A percentile compares a stretch with the other conserved stretches of the same genome.
Conservation (phyloP, 495 filamentous ascomycete genomes). For the Chaetomium fimeti region DNA sequence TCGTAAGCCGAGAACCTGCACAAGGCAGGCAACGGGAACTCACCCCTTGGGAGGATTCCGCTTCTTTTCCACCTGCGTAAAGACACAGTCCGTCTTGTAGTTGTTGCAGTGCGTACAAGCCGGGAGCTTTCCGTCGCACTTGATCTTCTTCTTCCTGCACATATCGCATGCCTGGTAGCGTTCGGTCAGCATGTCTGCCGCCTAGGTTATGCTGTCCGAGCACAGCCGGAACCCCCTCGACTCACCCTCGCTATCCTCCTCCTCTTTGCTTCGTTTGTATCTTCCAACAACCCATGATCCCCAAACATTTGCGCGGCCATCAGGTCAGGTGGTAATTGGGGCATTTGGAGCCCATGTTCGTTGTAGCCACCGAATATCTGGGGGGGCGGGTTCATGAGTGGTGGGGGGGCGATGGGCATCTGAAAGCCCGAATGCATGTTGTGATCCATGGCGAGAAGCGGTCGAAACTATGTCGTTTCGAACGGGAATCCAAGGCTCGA, state of each 20-base stretch:
- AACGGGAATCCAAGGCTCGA: conserved; percentile 6
- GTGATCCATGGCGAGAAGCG: conserved; percentile 46
- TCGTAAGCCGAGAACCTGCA: conserved; percentile 25
- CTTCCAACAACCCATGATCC: conserved; percentile 57
- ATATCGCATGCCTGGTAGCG: conserved; percentile 82
- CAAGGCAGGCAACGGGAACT: conserved; percentile 4
- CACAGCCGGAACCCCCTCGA: conserved; percentile 3
- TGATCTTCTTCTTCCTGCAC: conserved; percentile 99
- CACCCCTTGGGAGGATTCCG: conserved; percentile 96
- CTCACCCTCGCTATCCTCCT: conserved; percentile 86
- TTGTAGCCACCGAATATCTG: conserved; percentile 67
- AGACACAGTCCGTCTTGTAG: conserved; percentile 97
- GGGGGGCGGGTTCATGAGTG: conserved; percentile 62
- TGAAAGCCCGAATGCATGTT: conserved; percentile 47
- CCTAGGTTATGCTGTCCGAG: not conserved
- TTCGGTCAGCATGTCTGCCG: conserved; percentile 28
- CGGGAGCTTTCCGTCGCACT: conserved; percentile 95
- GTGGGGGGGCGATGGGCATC: conserved; percentile 55
- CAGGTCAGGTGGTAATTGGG: conserved; percentile 53
- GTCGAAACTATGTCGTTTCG: conserved; percentile 6
- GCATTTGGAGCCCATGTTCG: conserved; percentile 57
- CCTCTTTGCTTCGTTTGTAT: conserved; percentile 84
- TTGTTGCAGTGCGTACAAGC: conserved; percentile 95
- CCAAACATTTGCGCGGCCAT: conserved; percentile 58
- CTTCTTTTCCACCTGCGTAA: conserved; percentile 98